Evolutionary conservation across 495 filamentous ascomycete species (phyloP).

Genomic region (Platismatia glauca): DNA sequence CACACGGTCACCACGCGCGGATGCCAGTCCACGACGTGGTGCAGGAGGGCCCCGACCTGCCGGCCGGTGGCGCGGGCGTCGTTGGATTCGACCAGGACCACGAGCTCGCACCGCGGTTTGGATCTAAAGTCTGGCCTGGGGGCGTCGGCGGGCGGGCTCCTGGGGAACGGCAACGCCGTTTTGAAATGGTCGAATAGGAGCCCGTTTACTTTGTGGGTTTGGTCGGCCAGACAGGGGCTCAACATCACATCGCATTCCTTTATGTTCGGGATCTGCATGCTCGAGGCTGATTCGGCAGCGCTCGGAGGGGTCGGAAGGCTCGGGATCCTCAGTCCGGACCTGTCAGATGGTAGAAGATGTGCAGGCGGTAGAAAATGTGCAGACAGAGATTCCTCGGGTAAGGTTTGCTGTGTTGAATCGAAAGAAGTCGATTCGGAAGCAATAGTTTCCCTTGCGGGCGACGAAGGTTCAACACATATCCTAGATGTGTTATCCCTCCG

Average conservation of each 20-base stretch:
- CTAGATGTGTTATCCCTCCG: not conserved
- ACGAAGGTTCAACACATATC: constrained; percentile 10
- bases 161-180: not conserved
- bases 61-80: not conserved
- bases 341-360: not conserved
- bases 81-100: constrained; percentile 9
- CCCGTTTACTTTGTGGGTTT: not conserved
- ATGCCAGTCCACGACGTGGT: constrained; percentile 1
- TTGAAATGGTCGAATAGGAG: constrained; percentile 1
- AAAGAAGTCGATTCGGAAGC: constrained; percentile 14
- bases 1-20: constrained; percentile 11
- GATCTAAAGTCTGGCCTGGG: not conserved
- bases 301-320: constrained; percentile 10
- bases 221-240: constrained; percentile 2
- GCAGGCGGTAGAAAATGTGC: not conserved
- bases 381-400: not conserved
- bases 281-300: constrained; percentile 3
- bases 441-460: constrained; percentile 12
- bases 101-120: not conserved
- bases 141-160: not conserved
- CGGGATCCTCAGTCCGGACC: too few species aligned
- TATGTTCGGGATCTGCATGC: not conserved
- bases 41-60: constrained; percentile 4
- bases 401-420: constrained; percentile 5
- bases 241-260: constrained; percentile 8